phyloP scores from a whole-genome alignment of 768 basidiomycete genomes.

The Albatrellus ellisii region DNA sequence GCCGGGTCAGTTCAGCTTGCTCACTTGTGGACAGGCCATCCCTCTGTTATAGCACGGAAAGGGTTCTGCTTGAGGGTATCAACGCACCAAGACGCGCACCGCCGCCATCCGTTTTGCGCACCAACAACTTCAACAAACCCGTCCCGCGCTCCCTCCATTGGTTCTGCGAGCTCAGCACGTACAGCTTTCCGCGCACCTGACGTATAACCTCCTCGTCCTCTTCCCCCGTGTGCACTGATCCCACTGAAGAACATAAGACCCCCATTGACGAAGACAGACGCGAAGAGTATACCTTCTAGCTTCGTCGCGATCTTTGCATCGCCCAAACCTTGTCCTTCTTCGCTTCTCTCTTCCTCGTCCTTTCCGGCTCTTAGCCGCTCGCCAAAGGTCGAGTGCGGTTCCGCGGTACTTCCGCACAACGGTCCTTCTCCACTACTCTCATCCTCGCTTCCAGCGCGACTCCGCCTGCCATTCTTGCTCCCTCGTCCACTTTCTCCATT shows the following conservation, averaged over 20 bases:
- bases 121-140: conserved; percentile 59
- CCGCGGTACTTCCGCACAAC: conserved; percentile 1
- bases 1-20: conserved; percentile 7
- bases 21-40: neutral
- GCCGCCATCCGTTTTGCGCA: conserved; percentile 44
- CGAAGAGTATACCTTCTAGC: conserved; percentile 43
- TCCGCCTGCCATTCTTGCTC: neutral
- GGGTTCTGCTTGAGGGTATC: conserved; percentile 2
- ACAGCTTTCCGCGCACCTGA: conserved; percentile 70
- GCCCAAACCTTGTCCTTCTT: conserved; percentile 29
- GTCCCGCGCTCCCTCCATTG: conserved; percentile 73
- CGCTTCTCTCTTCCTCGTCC: conserved; percentile 39
- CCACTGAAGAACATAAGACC: neutral
- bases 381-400: conserved; percentile 31
- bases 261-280: neutral
- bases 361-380: conserved; percentile 52
- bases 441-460: neutral
- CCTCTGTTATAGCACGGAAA: neutral
- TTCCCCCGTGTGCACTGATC: conserved; percentile 60
- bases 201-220: conserved; percentile 70
- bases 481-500: conserved; percentile 11
- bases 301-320: conserved; percentile 37
- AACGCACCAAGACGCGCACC: conserved; percentile 54
- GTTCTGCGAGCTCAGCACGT: conserved; percentile 38
- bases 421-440: conserved; percentile 12